Percentiles rank a stretch among this genome's conserved stretches.
These are phyloP conservation scores for Barbarea vulgaris DNA, from an alignment of 345 rosid species.

Conservation along the genomic window DNA sequence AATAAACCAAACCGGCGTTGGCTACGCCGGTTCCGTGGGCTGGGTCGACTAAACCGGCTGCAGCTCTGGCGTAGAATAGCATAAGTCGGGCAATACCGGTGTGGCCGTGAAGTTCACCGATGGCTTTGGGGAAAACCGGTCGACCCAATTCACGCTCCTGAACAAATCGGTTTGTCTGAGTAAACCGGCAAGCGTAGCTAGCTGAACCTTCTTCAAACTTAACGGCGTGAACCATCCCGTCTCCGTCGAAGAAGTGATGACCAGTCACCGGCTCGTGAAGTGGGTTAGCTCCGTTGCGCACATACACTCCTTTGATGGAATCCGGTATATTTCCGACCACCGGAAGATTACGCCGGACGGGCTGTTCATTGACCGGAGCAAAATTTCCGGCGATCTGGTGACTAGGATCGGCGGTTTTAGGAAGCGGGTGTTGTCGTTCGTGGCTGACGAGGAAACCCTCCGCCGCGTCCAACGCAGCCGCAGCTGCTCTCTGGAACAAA, in stretches of 20 bases:
- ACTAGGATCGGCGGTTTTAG: constrained; percentile 70
- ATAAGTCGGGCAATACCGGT: constrained; percentile 79
- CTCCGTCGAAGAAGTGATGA: constrained; percentile 90
- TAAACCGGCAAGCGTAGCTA: constrained; percentile 81
- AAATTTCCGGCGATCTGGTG: constrained; percentile 83
- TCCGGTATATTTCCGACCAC: constrained; percentile 67
- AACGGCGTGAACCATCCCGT: constrained; percentile 92
- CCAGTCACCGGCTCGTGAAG: constrained; percentile 83
- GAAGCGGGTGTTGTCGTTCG: constrained; percentile 64
- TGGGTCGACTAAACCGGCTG: constrained; percentile 65
- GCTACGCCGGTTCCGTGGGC: constrained; percentile 77
- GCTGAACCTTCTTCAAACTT: constrained; percentile 56
- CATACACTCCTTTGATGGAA: constrained; percentile 68
- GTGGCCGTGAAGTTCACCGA: constrained; percentile 93
- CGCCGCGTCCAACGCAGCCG: constrained; percentile 58
- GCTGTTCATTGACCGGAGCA: constrained; percentile 76
- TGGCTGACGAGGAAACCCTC: constrained; percentile 60
- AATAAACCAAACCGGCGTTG: constrained; percentile 86
- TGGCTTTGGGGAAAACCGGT: constrained; percentile 82
- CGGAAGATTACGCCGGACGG: constrained; percentile 55
- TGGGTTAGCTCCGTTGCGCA: constrained; percentile 88
- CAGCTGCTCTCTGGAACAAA: constrained; percentile 57
- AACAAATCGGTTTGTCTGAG: constrained; percentile 69
- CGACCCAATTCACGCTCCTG: constrained; percentile 70
- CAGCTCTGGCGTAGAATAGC: constrained; percentile 72